Percentiles rank a stretch among this genome's conserved stretches.
Evolutionary conservation across 805 yeast species (phyloP).

Genomic region (Yamadazyma paraphyllophila): DNA sequence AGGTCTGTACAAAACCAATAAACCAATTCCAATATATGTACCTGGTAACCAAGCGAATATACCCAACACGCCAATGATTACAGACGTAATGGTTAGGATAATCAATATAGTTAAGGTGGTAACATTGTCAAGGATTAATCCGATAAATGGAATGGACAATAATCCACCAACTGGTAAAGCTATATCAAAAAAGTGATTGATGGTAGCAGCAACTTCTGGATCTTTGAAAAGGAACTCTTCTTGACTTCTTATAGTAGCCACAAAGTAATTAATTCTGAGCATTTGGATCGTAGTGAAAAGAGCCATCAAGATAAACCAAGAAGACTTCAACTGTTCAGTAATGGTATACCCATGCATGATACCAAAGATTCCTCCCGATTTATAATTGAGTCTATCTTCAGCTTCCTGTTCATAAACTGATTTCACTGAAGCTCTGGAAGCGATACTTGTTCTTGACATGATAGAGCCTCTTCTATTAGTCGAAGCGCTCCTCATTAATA

Average conservation of each 20-base stretch:
- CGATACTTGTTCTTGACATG: constrained; percentile 30
- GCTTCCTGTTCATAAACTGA: constrained; percentile 68
- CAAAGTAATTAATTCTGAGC: constrained; percentile 89
- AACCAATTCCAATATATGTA: constrained; percentile 66
- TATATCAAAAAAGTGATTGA: constrained; percentile 78
- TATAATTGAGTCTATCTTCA: constrained; percentile 49
- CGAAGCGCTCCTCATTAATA: constrained; percentile 33
- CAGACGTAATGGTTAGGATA: constrained; percentile 53
- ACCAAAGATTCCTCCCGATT: constrained; percentile 73
- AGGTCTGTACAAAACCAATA: constrained; percentile 83
- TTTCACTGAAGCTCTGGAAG: constrained; percentile 42
- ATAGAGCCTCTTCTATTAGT: constrained; percentile 26
- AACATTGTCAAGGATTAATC: constrained; percentile 71
- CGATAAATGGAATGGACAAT: constrained; percentile 83
- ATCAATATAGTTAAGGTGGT: constrained; percentile 57
- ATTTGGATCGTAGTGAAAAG: constrained; percentile 81
- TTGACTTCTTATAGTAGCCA: constrained; percentile 84
- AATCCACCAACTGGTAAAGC: constrained; percentile 90
- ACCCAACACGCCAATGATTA: constrained; percentile 70
- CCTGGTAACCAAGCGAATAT: constrained; percentile 52
- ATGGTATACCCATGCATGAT: constrained; percentile 65
- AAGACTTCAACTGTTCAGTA: constrained; percentile 48
- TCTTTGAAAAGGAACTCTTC: constrained; percentile 63
- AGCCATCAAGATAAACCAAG: constrained; percentile 80
- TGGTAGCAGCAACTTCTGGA: constrained; percentile 48